Evolutionary conservation across 495 filamentous ascomycete genomes (phyloP).

Genomic region (Neurospora discreta): DNA sequence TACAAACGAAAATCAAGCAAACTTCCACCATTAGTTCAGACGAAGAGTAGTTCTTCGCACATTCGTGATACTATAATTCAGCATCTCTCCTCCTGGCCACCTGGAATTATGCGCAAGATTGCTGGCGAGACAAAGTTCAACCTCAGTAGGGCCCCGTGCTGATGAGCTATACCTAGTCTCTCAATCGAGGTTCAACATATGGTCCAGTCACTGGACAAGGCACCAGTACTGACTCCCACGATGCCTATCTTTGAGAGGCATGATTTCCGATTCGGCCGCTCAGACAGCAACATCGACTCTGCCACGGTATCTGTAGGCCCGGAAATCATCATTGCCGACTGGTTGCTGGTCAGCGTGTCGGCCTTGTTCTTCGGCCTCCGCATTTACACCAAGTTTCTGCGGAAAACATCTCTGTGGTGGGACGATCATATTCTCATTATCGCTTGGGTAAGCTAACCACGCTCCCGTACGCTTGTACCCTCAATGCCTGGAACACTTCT

Average conservation of each 20-base stretch:
- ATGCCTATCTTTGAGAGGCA: not conserved
- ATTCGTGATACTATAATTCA: not conserved
- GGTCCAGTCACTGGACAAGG: not conserved
- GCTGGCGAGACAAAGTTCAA: not conserved
- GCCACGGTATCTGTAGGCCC: conserved; percentile 1
- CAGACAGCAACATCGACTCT: not conserved
- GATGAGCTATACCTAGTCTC: not conserved
- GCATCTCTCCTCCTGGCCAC: not conserved
- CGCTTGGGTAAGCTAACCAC: conserved; percentile 13
- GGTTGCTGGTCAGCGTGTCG: conserved; percentile 11
- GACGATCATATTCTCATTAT: conserved; percentile 18
- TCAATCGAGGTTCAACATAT: not conserved
- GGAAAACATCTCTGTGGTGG: conserved; percentile 18
- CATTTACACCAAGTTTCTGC: conserved; percentile 21
- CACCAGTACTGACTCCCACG: not conserved
- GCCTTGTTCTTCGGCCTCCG: conserved; percentile 18
- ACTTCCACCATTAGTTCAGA: not conserved
- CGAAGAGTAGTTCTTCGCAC: not conserved
- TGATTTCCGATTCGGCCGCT: not conserved
- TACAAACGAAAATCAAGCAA: not conserved
- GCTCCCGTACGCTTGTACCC: too few relatives aligned
- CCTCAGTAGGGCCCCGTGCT: not conserved
- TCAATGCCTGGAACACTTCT: not conserved
- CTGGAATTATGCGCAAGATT: not conserved
- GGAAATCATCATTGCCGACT: conserved; percentile 3